phyloP scores from a whole-genome alignment of 352 stramenopile genomes.

The Phytopythium cucurbitacearum region DNA sequence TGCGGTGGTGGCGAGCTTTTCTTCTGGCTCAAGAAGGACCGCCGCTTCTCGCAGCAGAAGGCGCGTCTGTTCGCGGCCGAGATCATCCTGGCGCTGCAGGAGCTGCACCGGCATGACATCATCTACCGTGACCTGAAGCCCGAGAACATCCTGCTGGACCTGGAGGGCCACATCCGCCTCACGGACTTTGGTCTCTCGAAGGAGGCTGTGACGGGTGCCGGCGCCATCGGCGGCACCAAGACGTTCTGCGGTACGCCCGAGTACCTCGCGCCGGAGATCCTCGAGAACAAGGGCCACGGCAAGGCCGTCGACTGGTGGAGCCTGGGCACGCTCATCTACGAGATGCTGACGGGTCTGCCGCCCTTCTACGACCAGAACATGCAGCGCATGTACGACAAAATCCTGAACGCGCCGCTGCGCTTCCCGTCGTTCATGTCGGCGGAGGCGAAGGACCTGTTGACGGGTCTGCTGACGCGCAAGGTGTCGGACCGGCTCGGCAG shows the following conservation, averaged over 20 bases:
- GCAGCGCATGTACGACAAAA: conserved; percentile 94
- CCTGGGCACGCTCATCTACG: conserved; percentile 93
- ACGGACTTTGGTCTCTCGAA: conserved; percentile 96
- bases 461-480: conserved; percentile 83
- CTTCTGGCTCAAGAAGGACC: conserved; percentile 94
- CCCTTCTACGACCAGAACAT: conserved; percentile 95
- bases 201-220: conserved; percentile 84
- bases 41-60: conserved; percentile 91
- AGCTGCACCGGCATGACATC: conserved; percentile 93
- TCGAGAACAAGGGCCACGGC: conserved; percentile 92
- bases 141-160: conserved; percentile 94
- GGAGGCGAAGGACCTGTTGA: conserved; percentile 85
- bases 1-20: conserved; percentile 93
- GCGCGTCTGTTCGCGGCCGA: conserved; percentile 91
- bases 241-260: conserved; percentile 94
- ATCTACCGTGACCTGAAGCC: conserved; percentile 97
- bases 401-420: conserved; percentile 86
- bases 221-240: conserved; percentile 77
- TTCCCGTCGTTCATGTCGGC: conserved; percentile 90
- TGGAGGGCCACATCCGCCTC: conserved; percentile 92
- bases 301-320: conserved; percentile 90
- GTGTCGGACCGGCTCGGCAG: conserved; percentile 85
- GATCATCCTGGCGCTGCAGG: conserved; percentile 91
- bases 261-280: conserved; percentile 93
- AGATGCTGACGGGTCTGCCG: conserved; percentile 90